Evolutionary conservation across 1,284 basidiomycete species (phyloP).

Genomic region (Caloboletus inedulis): DNA sequence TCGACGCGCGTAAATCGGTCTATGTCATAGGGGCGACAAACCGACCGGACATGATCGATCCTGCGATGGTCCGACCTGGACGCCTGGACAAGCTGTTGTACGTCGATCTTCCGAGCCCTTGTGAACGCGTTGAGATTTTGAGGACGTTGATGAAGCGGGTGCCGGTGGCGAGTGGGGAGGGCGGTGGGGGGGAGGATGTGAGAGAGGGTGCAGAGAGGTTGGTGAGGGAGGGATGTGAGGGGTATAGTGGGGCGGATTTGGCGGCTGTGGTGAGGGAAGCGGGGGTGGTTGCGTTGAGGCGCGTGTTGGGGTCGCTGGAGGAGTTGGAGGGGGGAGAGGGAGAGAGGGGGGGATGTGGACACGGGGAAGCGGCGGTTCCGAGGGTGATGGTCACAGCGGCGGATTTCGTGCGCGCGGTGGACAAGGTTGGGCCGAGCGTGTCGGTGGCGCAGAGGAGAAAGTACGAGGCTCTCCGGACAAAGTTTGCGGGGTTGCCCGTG

Average conservation of each 20-base stretch:
- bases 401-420: slow-evolving; percentile 77
- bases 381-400: slow-evolving; percentile 49
- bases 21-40: slow-evolving; percentile 98
- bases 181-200: slow-evolving; percentile 19
- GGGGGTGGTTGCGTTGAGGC: slow-evolving; percentile 78
- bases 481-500: slow-evolving; percentile 74
- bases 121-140: slow-evolving; percentile 85
- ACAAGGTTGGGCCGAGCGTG: slow-evolving; percentile 88
- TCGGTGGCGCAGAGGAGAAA: slow-evolving; percentile 74
- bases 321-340: slow-evolving; percentile 36
- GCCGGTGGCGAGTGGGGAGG: slow-evolving; percentile 50
- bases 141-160: slow-evolving; percentile 69
- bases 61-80: slow-evolving; percentile 96
- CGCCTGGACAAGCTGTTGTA: slow-evolving; percentile 95
- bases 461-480: slow-evolving; percentile 77
- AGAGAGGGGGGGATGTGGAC: slow-evolving; percentile 9
- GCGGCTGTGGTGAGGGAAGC: slow-evolving; percentile 88
- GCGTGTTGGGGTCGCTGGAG: slow-evolving; percentile 62
- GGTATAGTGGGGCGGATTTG: slow-evolving; percentile 88
- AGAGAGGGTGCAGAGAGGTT: slow-evolving; percentile 42
- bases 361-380: slow-evolving; percentile 8
- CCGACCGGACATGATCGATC: slow-evolving; percentile 98
- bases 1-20: slow-evolving; percentile 86
- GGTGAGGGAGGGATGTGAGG: slow-evolving; percentile 66
- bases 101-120: slow-evolving; percentile 81